Percentiles rank a stretch among this genome's conserved stretches.
phyloP scores from a whole-genome alignment of 108 stramenopile species.

The Discostella stelligeroides region DNA sequence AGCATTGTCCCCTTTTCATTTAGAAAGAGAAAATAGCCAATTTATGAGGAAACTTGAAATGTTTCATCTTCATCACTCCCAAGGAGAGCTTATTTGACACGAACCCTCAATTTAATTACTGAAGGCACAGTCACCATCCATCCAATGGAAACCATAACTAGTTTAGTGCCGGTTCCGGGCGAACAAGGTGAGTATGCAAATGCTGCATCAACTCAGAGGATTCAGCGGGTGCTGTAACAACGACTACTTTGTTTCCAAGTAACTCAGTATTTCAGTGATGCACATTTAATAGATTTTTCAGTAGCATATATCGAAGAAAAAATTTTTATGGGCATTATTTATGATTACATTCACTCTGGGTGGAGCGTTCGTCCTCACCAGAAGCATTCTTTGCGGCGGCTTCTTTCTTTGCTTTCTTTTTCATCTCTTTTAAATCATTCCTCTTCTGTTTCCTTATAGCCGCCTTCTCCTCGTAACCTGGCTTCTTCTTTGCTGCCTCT shows the following conservation, averaged over 20 bases:
- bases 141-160: no score
- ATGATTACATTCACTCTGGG: no score
- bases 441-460: conserved; percentile 71
- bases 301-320: no score
- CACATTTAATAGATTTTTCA: background rate
- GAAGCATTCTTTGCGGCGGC: background rate
- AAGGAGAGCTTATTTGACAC: conserved; percentile 14
- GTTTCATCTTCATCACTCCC: background rate
- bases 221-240: conserved; percentile 4
- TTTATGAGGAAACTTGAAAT: background rate
- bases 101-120: conserved; percentile 19
- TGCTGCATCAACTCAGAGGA: conserved; percentile 34
- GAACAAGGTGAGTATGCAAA: conserved; percentile 21
- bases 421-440: conserved; percentile 63
- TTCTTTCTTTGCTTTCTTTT: conserved; percentile 66
- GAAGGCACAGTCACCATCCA: conserved; percentile 30
- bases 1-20: conserved; percentile 9
- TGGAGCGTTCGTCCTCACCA: background rate
- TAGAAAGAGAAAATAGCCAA: conserved; percentile 2
- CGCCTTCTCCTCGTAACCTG: conserved; percentile 78
- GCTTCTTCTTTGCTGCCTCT: conserved; percentile 78
- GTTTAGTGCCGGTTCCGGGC: conserved; percentile 18
- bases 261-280: background rate
- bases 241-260: background rate
- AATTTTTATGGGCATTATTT: no score